Percentiles rank a stretch among this genome's conserved stretches.
These are phyloP conservation scores for Sugiyamaella valdiviana DNA, from an alignment of 805 yeast genomes.

Conservation along the genomic window DNA sequence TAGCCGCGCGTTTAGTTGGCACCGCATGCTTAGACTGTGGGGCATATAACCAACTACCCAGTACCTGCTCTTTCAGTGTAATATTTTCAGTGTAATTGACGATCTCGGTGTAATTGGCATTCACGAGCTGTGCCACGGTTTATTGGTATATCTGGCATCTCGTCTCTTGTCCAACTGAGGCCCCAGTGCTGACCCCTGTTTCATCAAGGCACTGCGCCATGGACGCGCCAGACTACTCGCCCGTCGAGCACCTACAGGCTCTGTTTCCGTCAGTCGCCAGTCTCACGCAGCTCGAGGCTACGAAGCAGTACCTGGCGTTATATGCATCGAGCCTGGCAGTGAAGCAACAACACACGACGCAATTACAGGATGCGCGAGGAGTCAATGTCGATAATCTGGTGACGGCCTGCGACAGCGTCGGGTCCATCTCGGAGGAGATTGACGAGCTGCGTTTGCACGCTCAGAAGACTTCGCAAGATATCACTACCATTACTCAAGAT, in stretches of 20 bases:
- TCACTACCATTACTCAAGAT: constrained; percentile 64
- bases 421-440: constrained; percentile 38
- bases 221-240: constrained; percentile 44
- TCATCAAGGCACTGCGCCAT: constrained; percentile 12
- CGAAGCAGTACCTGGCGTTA: constrained; percentile 43
- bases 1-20: background rate
- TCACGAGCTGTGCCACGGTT: background rate
- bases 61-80: too few relatives aligned
- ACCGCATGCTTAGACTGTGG: too few relatives aligned
- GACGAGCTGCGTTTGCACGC: constrained; percentile 45
- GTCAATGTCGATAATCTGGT: constrained; percentile 18
- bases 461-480: constrained; percentile 50
- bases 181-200: background rate
- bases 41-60: background rate
- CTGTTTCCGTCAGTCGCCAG: constrained; percentile 48
- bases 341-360: constrained; percentile 8
- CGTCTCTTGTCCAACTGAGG: background rate
- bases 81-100: background rate
- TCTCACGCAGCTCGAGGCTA: constrained; percentile 44
- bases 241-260: constrained; percentile 45
- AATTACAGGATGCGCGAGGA: background rate
- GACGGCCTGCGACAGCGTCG: constrained; percentile 30
- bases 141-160: background rate
- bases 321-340: constrained; percentile 48
- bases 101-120: background rate